These are phyloP conservation scores for Salix suchowensis DNA, from an alignment of 345 rosid species.

Conservation along the genomic window DNA sequence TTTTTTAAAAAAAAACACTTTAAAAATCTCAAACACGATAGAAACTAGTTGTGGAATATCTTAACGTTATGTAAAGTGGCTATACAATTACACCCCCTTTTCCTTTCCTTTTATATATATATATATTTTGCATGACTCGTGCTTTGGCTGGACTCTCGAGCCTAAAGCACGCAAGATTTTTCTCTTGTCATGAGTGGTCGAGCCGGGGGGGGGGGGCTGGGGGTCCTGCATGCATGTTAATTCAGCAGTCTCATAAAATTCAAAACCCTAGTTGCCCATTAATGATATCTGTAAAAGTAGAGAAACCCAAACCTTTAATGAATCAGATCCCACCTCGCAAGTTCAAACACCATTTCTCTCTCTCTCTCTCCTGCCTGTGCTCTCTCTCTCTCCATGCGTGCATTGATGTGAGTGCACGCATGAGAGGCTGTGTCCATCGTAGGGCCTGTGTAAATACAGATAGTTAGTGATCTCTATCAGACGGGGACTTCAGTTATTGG, in stretches of 20 bases:
- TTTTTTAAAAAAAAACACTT: too few species aligned
- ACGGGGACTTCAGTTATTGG: background rate
- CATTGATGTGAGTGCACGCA: constrained; percentile 4
- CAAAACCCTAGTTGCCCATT: constrained; percentile 2
- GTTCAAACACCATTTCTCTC: background rate
- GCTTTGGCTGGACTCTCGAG: too few species aligned
- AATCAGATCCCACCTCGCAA: background rate
- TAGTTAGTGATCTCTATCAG: too few species aligned
- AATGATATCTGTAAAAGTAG: background rate
- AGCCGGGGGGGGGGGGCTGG: background rate
- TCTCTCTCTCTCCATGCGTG: background rate
- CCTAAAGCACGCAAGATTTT: background rate
- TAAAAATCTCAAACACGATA: too few species aligned
- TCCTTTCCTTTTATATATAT: too few species aligned
- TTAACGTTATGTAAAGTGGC: background rate
- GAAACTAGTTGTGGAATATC: too few species aligned
- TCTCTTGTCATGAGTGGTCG: background rate
- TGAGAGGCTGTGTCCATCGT: background rate
- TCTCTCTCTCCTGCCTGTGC: background rate
- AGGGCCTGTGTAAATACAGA: too few species aligned
- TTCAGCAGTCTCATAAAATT: background rate
- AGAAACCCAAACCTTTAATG: background rate
- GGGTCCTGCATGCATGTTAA: background rate
- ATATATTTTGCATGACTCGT: too few species aligned
- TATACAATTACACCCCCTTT: too few species aligned